A percentile compares a stretch with the other conserved stretches of the same genome.
Evolutionary conservation across 208 protist genomes (phyloP).

Genomic region (Acanthamoeba lenticulata): DNA sequence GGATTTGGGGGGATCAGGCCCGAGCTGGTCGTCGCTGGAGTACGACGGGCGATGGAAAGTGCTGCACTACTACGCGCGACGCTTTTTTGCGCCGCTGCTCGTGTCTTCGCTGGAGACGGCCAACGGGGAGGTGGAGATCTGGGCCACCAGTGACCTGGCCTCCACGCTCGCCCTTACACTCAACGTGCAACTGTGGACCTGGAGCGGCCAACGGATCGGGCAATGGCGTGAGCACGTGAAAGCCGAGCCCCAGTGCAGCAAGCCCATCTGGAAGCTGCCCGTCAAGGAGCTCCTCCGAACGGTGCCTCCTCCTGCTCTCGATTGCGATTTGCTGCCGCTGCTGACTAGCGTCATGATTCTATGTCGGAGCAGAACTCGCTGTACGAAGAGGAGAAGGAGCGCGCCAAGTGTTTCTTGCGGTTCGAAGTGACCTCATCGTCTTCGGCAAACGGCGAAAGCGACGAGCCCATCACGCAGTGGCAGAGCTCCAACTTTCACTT

Average conservation of each 20-base stretch:
- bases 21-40: slow-evolving; percentile 80
- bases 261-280: background rate
- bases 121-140: background rate
- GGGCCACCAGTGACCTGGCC: background rate
- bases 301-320: background rate
- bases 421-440: background rate
- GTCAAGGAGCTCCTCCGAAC: slow-evolving; percentile 24
- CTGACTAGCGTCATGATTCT: background rate
- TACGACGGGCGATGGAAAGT: slow-evolving; percentile 81
- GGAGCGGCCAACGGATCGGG: background rate
- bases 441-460: background rate
- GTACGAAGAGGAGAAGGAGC: slow-evolving; percentile 1
- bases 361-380: background rate
- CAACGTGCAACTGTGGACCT: background rate
- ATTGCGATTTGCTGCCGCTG: background rate
- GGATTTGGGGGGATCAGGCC: slow-evolving; percentile 9
- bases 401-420: background rate
- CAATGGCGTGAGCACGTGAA: background rate
- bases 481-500: background rate
- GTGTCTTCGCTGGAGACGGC: slow-evolving; percentile 55
- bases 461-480: background rate
- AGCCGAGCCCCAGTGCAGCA: slow-evolving; percentile 18
- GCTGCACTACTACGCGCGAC: slow-evolving; percentile 77
- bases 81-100: slow-evolving; percentile 73
- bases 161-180: background rate